Base-by-base conservation (phyloP, 2,329 filamentous ascomycete genomes). In the Aspergillus aculeatus region DNA sequence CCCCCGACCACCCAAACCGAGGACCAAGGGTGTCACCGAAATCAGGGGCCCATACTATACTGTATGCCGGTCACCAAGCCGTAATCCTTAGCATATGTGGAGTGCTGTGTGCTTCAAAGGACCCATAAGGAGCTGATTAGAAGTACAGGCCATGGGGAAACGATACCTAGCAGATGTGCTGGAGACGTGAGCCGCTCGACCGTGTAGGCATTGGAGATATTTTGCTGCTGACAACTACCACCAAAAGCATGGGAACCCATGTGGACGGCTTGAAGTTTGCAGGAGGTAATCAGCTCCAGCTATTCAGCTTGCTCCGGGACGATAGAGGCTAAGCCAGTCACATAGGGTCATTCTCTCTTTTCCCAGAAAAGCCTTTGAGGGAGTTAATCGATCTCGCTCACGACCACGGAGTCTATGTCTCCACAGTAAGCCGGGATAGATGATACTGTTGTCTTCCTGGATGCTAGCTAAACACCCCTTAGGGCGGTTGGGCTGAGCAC, bases 211-310 rank as follows among this genome's bases (percentile, higher is more conserved):
- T 31, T 16, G 32, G n/a, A n/a, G 38, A 2, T 10, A 23, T 41
- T n/a, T 9, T 47, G 48, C 56, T 62, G 38, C 56, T 62, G 32
- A 66, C 44, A 56, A 38, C n/a, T 14, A 4, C n/a, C 14, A 49
- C 4, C n/a, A 51, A 31, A 61, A 81, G 78, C 3, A 83, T 84
- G 82, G 81, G 81, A 0, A 71, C 79, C 23, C 80, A 84, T 68
- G 77, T 84, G 4, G 82, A 84, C 64, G 82, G 83, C 0, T 73
- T 85, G 50, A 84, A 85, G 61, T 84, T 85, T 64, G 81, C 82
- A 0, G 82, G 82, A 61, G 79, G 77, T 74, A 21, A 54, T 64
- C 16, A 16, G 16, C 1, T 5, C 9, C 12, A 44, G 38, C 16
- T 41, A 10, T 9, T n/a, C 19, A 26, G 3, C 48, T 21, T 4